Evolutionary conservation across 2,329 filamentous ascomycete genomes (phyloP), one percentile per base, ranked within the genome.

Genomic region (Cladophialophora exuberans): DNA sequence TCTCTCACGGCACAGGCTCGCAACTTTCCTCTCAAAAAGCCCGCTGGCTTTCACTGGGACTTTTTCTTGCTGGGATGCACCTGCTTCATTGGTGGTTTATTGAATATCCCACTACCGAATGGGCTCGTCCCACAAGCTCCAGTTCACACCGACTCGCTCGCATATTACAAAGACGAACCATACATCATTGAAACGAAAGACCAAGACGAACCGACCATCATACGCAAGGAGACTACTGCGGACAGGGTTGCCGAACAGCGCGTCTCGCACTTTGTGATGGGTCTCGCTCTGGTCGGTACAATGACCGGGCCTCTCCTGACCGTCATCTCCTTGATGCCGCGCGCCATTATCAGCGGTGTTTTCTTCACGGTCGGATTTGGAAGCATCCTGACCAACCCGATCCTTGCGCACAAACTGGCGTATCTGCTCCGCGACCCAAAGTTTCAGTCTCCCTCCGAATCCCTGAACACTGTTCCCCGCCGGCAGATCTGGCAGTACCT

Each of bases 1-100:
- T 50, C 43, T 9, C 72, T 84, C 26, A 81, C 77, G 7, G 80
- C 81, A 0, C 81, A 83, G 67, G 80, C 78, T 11, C 77, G 76
- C 22, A 74, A 81, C 22, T 83, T 79, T 43, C 81, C 81, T 0
- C 70, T 84, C 9, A 76, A 75, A 48, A 83, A 84, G 61, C 81
- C 81, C 0, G 80, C 79, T 0, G 81, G 81, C n/a, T 83, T 83
- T 63, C 80, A 83, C 64, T 83, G 81, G 80, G 81, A 83, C 65
- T 77, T 83, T 62, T 83, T 83, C 66, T 72, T 84, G 0, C 73
- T 83, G 0, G 81, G 81, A 5, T 73, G 76, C 56, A 83, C 81
- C 0, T 82, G 79, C 1, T 79, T 81, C 56, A 72, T 83, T 17
- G 74, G 76, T 2, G 80, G 79, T 0, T 73, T 84, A n/a, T 71